Percentiles rank a stretch among this genome's conserved stretches.
Evolutionary conservation across 495 filamentous ascomycete genomes (phyloP).

Genomic region (Platismatia glauca): DNA sequence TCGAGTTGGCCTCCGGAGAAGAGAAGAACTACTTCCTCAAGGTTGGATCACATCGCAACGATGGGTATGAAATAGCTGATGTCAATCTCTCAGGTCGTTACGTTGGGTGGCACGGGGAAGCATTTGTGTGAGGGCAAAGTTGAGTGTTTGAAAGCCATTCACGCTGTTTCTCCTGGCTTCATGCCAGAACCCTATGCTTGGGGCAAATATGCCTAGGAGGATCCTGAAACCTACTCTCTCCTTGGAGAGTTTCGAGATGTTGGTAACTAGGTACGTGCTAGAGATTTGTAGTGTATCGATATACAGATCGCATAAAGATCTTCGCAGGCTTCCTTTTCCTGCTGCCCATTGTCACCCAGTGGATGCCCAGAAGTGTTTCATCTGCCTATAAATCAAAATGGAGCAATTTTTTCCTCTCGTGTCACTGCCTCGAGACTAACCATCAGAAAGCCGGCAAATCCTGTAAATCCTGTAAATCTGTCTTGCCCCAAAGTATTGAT

Average conservation of each 20-base stretch:
- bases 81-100: slow-evolving; percentile 2
- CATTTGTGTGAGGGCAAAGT: slow-evolving; percentile 39
- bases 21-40: slow-evolving; percentile 33
- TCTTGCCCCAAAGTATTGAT: background rate
- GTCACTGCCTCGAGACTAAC: background rate
- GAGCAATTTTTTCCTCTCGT: no score
- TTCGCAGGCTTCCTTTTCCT: background rate
- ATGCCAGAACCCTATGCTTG: slow-evolving; percentile 39
- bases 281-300: background rate
- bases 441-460: slow-evolving; percentile 29
- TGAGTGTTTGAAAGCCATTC: slow-evolving; percentile 38
- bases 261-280: slow-evolving; percentile 22
- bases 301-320: background rate
- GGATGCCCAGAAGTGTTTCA: background rate
- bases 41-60: slow-evolving; percentile 8
- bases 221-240: slow-evolving; percentile 37
- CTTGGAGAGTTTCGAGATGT: slow-evolving; percentile 38
- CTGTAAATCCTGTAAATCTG: slow-evolving; percentile 18
- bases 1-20: slow-evolving; percentile 24
- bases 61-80: background rate
- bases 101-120: slow-evolving; percentile 25
- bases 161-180: slow-evolving; percentile 34
- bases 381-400: no score
- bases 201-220: slow-evolving; percentile 30
- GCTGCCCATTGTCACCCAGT: background rate